Evolutionary conservation across 345 rosid genomes (phyloP).

Genomic region (Eucalyptus grandis): DNA sequence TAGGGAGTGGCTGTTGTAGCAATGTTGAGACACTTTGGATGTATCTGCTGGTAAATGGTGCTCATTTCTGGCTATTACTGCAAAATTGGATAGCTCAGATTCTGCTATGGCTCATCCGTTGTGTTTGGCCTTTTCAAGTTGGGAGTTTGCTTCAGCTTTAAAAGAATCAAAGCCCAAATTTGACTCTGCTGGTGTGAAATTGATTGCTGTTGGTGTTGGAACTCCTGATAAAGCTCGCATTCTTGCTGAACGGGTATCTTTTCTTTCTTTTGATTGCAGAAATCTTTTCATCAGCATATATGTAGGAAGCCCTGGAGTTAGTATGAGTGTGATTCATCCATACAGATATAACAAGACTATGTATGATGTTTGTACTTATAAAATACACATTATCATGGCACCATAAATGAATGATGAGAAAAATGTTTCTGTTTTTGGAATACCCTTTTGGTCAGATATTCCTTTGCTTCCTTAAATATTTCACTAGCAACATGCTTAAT

Average conservation of each 20-base stretch:
- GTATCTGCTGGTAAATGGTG: constrained; percentile 61
- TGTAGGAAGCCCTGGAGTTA: not conserved
- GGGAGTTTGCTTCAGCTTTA: constrained; percentile 72
- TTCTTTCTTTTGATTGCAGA: not conserved
- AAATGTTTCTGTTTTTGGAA: not conserved
- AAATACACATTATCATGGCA: not conserved
- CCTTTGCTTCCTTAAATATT: not conserved
- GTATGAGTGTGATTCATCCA: not conserved
- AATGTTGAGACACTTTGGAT: constrained; percentile 86
- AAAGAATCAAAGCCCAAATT: constrained; percentile 59
- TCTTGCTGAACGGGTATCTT: constrained; percentile 48
- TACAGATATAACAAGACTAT: not conserved
- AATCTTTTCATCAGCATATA: not conserved
- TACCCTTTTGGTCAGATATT: not conserved
- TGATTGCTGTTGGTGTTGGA: constrained; percentile 84
- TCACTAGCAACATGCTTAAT: not conserved
- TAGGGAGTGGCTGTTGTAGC: constrained; percentile 84
- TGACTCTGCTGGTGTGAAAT: constrained; percentile 72
- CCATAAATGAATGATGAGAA: not conserved
- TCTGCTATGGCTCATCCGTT: not conserved
- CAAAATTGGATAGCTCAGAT: not conserved
- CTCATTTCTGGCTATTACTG: not conserved
- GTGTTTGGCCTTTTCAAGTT: constrained; percentile 23
- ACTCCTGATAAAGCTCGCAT: constrained; percentile 67
- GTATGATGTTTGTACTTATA: not conserved